Percentiles rank a stretch among this genome's conserved stretches.
These are phyloP conservation scores for Guadua angustifolia DNA, from an alignment of 176 grass and related monocot genomes.

Conservation along the genomic window DNA sequence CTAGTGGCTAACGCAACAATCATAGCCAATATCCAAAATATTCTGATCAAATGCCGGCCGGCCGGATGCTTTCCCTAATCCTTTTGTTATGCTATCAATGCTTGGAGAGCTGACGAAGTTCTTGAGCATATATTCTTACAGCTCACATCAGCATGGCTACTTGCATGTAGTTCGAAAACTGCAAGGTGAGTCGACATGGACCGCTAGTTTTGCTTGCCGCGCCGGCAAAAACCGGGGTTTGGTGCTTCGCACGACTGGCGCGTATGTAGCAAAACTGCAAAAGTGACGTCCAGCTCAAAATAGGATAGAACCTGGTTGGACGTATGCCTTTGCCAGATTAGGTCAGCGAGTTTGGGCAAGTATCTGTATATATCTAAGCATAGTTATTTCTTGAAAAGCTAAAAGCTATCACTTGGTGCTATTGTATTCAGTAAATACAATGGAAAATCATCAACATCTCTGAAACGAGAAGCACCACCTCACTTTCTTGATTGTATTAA, in stretches of 20 bases:
- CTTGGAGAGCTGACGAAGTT: not conserved
- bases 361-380: not conserved
- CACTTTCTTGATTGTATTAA: conserved; percentile 3
- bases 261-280: not conserved
- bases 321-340: not conserved
- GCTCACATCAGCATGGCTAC: not conserved
- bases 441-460: not conserved
- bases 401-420: not conserved
- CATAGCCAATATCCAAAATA: not conserved
- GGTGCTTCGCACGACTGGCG: not conserved
- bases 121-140: not conserved
- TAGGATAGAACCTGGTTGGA: not conserved
- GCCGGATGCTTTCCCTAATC: conserved; percentile 24
- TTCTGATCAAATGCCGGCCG: conserved; percentile 7
- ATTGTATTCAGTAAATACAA: not conserved
- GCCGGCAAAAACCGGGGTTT: not conserved
- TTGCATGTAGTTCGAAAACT: too few species aligned
- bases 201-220: not conserved
- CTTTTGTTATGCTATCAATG: not conserved
- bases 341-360: conserved; percentile 18
- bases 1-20: not conserved
- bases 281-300: conserved; percentile 35
- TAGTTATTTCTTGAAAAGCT: not conserved
- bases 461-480: not conserved
- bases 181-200: not conserved